Base-by-base conservation (phyloP, 495 filamentous ascomycete genomes). In the Lasiosphaeris hirsuta region DNA sequence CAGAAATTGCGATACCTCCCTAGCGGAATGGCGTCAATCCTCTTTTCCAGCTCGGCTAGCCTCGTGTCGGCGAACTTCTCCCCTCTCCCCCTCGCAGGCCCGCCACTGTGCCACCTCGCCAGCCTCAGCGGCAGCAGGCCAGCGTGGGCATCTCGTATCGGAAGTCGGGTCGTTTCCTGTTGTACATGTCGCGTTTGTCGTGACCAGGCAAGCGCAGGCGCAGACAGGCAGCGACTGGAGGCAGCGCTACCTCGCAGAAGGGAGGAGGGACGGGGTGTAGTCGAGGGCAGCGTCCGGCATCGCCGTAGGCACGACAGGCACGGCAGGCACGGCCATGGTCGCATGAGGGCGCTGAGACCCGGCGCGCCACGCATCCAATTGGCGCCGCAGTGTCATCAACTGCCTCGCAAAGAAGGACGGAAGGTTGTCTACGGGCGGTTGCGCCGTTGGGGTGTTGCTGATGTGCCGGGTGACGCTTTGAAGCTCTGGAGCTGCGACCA, bases 1-100 rank as follows among this genome's bases (percentile, higher is more conserved):
- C 94, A 98, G 68, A 98, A 92, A 69, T 98, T 98, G 38, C 94
- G 87, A 70, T 90, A 98, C 14, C 92, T 87, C 33, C 91, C 88
- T 59, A 97, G 83, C 4, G 94, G 94, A 58, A 98, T 96, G 0
- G 81, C 86, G 9, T 88, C 78, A 51, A 98, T 97, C 62, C 94
- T 81, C 40, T 75, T 74, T 70, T 97, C 94, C 14, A 96, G 79
- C 34, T 87, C 85, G 37, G 58, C 57, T 13, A 58, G 56, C 10
- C 45, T 56, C 15, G 60, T 52, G 19, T 63, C 57, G 33, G 61
- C 41, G 35, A 57, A 9, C 10, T 15, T 57, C 18, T 43, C 43
- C 47, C 51, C 52, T 15, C 62, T 64, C 35, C 41, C 42, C 5
- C 23, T 2, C 5, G 23, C 23, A 2, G 23, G 23, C 23, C 23